Base-by-base conservation (phyloP, 192 early-diverging fungal genomes). In the Backusella luteola region DNA sequence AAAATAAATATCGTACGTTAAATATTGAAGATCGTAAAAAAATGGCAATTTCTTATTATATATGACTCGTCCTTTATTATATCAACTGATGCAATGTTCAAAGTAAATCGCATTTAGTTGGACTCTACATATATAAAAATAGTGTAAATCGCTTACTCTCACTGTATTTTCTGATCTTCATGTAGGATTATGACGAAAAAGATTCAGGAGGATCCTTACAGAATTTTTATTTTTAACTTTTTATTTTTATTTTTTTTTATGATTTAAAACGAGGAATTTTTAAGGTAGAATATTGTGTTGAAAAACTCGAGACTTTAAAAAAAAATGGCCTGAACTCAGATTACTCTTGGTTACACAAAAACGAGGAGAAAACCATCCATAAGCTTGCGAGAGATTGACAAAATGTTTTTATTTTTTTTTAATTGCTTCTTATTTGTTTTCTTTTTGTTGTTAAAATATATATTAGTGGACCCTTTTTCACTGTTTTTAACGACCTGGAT, bases 141-240 rank as follows among this genome's bases (percentile, higher is more conserved):
- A 49, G 7, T 49, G 19, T 17, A 49, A 49, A 49, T 49, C 46
- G n/a, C 46, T 4, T 17, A 49, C 17, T 49, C 0, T 49, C 21
- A 5, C 8, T 49, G 19, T 21, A 49, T n/a, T 63, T 63, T 63
- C 9, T 63, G 56, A 29, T 63, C 11, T 63, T 29, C 12, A 63
- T 63, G 56, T 63, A 63, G 11, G 56, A 12, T 29, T 63, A 26
- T 63, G 56, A 12, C 56, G 12, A 26, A 63, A 63, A 14, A 12
- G 23, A 21, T 23, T 59, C 19, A 63, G 56, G 23, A 63, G 56
- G 56, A 63, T 63, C 26, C 9, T 63, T 63, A 11, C 26, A 63
- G 56, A 59, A 63, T 63, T 63, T 63, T 63, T 59, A 59, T 63
- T 63, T 63, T 63, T 63, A 63, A 29, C 56, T 29, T 29, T 53